Percentiles rank a stretch among this genome's conserved stretches.
These are phyloP conservation scores for Curvularia sp. DNA, from an alignment of 2,329 filamentous ascomycete species.

Conservation along the genomic window DNA sequence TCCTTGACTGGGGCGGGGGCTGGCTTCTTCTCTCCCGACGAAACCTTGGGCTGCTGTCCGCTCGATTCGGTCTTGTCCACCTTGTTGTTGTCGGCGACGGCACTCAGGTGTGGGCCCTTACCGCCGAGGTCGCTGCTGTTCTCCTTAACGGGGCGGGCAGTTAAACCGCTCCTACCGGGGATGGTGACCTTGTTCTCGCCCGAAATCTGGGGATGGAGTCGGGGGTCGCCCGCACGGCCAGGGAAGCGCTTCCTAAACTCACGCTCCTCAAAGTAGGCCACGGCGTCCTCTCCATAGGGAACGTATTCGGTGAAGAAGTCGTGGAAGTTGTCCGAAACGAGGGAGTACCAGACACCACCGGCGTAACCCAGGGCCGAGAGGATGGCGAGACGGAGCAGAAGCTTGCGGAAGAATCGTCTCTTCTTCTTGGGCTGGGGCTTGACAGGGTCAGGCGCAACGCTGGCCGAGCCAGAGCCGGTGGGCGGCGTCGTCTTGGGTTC, in stretches of 20 bases:
- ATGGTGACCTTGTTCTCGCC: slow-evolving; percentile 78
- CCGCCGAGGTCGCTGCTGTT: slow-evolving; percentile 49
- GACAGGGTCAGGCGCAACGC: slow-evolving; percentile 51
- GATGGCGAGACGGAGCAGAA: slow-evolving; percentile 77
- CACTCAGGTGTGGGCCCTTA: slow-evolving; percentile 67
- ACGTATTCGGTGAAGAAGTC: slow-evolving; percentile 99
- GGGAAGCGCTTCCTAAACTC: slow-evolving; percentile 89
- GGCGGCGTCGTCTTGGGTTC: slow-evolving; percentile 48
- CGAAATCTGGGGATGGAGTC: slow-evolving; percentile 56
- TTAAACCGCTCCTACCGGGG: slow-evolving; percentile 83
- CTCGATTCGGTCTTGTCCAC: slow-evolving; percentile 14
- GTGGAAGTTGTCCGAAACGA: slow-evolving; percentile 96
- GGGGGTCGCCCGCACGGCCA: slow-evolving; percentile 50
- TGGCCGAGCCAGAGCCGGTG: slow-evolving; percentile 53
- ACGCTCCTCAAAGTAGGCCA: slow-evolving; percentile 93
- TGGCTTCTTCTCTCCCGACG: slow-evolving; percentile 41
- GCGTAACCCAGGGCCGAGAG: slow-evolving; percentile 80
- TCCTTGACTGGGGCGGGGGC: slow-evolving; percentile 31
- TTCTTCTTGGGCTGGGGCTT: slow-evolving; percentile 64
- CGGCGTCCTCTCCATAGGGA: slow-evolving; percentile 91
- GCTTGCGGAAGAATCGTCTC: slow-evolving; percentile 73
- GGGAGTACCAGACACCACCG: slow-evolving; percentile 89
- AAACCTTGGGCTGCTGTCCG: slow-evolving; percentile 35
- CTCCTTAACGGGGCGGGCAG: slow-evolving; percentile 75
- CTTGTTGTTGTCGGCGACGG: slow-evolving; percentile 57